Conservation (phyloP, 75 land plant genomes). For the Sequoiadendron giganteum region DNA sequence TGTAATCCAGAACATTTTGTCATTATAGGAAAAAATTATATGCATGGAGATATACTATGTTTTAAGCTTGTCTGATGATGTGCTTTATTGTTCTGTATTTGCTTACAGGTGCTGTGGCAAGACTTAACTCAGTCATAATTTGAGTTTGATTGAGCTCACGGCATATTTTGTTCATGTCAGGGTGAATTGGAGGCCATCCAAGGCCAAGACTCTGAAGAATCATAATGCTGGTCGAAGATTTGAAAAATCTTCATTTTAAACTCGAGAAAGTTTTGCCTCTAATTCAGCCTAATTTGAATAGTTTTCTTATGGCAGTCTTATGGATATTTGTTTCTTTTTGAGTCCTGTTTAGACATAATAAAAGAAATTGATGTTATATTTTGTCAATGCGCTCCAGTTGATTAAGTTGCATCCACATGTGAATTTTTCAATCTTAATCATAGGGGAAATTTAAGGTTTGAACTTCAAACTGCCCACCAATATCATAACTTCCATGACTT, state of each 20-base stretch:
- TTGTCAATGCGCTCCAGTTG: not conserved
- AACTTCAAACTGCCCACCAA: not conserved
- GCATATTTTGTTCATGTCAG: not conserved
- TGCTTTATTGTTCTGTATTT: not conserved
- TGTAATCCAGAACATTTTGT: not conserved
- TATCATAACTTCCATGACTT: not conserved
- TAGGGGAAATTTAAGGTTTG: not conserved
- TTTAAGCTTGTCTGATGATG: not conserved
- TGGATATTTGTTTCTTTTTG: not conserved
- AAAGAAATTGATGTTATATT: not conserved
- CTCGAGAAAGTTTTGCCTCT: not conserved
- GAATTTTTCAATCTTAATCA: not conserved
- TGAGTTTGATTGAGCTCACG: not conserved
- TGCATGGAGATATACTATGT: not conserved
- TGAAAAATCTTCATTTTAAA: not conserved
- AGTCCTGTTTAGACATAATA: slow-evolving; percentile 4
- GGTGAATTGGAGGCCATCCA: not conserved
- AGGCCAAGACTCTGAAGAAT: not conserved
- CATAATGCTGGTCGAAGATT: not conserved
- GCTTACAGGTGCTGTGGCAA: slow-evolving; percentile 10
- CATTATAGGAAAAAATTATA: not conserved
- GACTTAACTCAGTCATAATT: not conserved
- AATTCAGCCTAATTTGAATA: not conserved
- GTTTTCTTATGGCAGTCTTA: not conserved
- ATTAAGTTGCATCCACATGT: slow-evolving; percentile 1